Evolutionary conservation across 495 filamentous ascomycete genomes (phyloP).

Genomic region (Polyplosphaeria fusca): DNA sequence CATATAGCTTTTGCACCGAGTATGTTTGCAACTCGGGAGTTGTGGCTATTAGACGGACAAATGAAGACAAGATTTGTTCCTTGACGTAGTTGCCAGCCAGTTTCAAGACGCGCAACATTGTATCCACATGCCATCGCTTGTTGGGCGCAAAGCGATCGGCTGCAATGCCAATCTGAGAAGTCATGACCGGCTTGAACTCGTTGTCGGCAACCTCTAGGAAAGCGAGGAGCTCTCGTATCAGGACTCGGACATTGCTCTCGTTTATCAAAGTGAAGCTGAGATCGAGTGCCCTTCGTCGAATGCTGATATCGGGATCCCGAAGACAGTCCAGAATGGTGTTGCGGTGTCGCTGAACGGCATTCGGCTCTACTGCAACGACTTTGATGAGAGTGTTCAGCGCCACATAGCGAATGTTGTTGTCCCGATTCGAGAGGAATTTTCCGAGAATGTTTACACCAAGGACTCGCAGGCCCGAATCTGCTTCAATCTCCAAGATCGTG

Average conservation of each 20-base stretch:
- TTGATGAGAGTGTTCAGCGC: slow-evolving; percentile 96
- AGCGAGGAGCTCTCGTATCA: slow-evolving; percentile 86
- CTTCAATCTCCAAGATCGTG: slow-evolving; percentile 96
- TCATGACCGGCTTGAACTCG: slow-evolving; percentile 98
- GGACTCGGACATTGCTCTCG: slow-evolving; percentile 86
- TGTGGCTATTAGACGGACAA: slow-evolving; percentile 91
- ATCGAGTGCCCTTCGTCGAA: slow-evolving; percentile 87
- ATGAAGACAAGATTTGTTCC: slow-evolving; percentile 95
- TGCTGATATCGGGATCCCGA: slow-evolving; percentile 98
- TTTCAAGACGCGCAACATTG: slow-evolving; percentile 90
- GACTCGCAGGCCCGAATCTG: slow-evolving; percentile 88
- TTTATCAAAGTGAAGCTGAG: slow-evolving; percentile 98
- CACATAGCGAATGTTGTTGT: slow-evolving; percentile 99
- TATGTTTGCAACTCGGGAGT: slow-evolving; percentile 94
- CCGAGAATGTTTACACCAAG: slow-evolving; percentile 97
- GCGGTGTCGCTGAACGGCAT: slow-evolving; percentile 92
- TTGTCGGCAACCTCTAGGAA: slow-evolving; percentile 97
- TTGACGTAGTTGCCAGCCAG: slow-evolving; percentile 92
- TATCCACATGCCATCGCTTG: slow-evolving; percentile 97
- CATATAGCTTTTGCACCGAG: slow-evolving; percentile 90
- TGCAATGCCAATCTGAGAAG: slow-evolving; percentile 92
- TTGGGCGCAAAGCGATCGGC: slow-evolving; percentile 94
- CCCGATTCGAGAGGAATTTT: slow-evolving; percentile 94
- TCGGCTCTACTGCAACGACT: slow-evolving; percentile 95
- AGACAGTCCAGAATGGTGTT: slow-evolving; percentile 97